phyloP scores from a whole-genome alignment of 331 rosid genomes.

The Phaseolus coccineus region DNA sequence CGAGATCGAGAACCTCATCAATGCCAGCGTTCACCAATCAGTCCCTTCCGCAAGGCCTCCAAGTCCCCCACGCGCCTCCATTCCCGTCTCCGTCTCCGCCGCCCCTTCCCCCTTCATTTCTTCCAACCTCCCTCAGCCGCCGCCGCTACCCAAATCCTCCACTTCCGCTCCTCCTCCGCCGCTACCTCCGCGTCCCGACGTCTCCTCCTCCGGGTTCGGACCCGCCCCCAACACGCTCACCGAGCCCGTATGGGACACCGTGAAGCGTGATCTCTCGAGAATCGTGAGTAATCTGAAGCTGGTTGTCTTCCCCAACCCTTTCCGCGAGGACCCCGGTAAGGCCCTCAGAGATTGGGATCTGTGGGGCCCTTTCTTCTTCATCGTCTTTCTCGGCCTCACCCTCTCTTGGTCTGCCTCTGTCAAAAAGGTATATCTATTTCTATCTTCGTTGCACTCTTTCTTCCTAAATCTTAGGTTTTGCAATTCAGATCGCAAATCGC shows the following conservation, averaged over 20 bases:
- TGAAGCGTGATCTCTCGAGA: constrained; percentile 85
- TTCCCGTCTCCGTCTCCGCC: constrained; percentile 74
- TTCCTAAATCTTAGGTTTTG: neutral
- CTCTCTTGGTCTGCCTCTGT: constrained; percentile 99
- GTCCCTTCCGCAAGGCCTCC: constrained; percentile 79
- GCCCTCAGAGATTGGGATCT: constrained; percentile 99
- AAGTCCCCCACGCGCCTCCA: constrained; percentile 84
- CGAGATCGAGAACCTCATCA: constrained; percentile 97
- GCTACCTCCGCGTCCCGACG: constrained; percentile 24
- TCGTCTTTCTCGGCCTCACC: constrained; percentile 85
- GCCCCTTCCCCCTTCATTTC: constrained; percentile 71
- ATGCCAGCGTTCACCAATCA: constrained; percentile 71
- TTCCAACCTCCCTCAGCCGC: constrained; percentile 61
- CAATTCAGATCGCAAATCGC: constrained; percentile 18
- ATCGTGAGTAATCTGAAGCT: constrained; percentile 89
- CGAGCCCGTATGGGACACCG: constrained; percentile 94
- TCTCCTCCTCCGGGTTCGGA: constrained; percentile 65
- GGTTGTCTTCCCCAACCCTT: constrained; percentile 93
- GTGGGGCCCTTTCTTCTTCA: constrained; percentile 99
- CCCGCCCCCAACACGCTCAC: constrained; percentile 79
- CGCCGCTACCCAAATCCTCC: constrained; percentile 53
- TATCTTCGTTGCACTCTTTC: neutral
- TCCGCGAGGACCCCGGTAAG: constrained; percentile 92
- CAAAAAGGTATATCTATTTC: constrained; percentile 66
- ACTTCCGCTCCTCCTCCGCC: constrained; percentile 58